Percentiles rank a stretch among this genome's conserved stretches.
These are phyloP conservation scores for Trichoderma pleuroti DNA, from an alignment of 2,329 filamentous ascomycete species.

Conservation along the genomic window DNA sequence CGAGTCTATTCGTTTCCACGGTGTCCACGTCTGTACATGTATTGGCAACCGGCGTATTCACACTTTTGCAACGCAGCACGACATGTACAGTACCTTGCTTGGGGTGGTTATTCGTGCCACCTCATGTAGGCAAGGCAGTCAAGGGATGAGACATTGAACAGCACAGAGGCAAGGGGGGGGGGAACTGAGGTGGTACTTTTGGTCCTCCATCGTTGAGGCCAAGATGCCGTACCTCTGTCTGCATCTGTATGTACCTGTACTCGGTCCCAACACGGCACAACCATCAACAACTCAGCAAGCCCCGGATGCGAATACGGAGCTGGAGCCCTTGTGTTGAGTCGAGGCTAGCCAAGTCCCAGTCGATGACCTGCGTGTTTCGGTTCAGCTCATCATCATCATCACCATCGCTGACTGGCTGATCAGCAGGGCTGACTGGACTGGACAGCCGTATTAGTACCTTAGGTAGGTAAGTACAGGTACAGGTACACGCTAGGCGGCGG, in stretches of 20 bases:
- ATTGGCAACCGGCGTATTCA: background rate
- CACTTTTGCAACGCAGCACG: background rate
- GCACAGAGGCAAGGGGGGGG: background rate
- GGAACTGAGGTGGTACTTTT: background rate
- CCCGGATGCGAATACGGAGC: background rate
- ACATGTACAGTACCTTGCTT: background rate
- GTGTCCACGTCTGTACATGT: constrained; percentile 9
- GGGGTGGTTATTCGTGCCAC: background rate
- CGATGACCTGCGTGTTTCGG: background rate
- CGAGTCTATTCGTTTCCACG: constrained; percentile 11
- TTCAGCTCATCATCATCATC: background rate
- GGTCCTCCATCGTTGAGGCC: background rate
- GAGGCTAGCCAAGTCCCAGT: background rate
- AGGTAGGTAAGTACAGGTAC: background rate
- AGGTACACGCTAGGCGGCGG: background rate
- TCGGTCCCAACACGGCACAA: background rate
- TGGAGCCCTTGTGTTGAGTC: background rate
- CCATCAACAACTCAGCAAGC: background rate
- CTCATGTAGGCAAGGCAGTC: background rate
- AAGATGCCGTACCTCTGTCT: background rate
- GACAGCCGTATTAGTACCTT: background rate
- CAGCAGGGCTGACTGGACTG: background rate
- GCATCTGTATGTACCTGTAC: background rate
- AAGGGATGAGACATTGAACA: background rate
- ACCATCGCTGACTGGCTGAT: background rate